Conservation (phyloP, 225 moss, liverwort and hornwort genomes). For the Pleurozium schreberi region DNA sequence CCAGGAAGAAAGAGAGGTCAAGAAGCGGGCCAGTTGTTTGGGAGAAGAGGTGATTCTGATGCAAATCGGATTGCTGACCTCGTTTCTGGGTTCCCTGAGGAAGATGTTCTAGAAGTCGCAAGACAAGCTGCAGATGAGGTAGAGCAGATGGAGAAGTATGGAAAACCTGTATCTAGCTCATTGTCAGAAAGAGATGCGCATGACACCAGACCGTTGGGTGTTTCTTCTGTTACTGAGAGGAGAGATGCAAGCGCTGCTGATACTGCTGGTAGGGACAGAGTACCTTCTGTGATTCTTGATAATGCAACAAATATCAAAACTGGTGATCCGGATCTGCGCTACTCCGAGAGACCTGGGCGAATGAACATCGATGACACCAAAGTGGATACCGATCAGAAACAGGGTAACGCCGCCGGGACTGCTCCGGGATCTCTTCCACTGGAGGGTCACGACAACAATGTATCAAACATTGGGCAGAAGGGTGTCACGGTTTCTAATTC, state of each 20-base stretch:
- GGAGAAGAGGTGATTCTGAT: slow-evolving; percentile 52
- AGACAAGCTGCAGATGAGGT: slow-evolving; percentile 77
- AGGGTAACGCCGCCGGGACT: slow-evolving; percentile 21
- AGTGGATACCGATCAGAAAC: slow-evolving; percentile 31
- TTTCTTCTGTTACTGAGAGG: slow-evolving; percentile 29
- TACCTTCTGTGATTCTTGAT: slow-evolving; percentile 14
- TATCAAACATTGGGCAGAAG: slow-evolving; percentile 21
- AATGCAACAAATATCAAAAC: slow-evolving; percentile 5
- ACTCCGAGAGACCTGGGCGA: slow-evolving; percentile 20
- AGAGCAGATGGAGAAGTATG: slow-evolving; percentile 72
- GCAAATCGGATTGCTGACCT: slow-evolving; percentile 33
- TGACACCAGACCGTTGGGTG: slow-evolving; percentile 35
- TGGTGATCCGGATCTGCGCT: slow-evolving; percentile 36
- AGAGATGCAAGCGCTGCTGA: slow-evolving; percentile 38
- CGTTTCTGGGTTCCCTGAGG: slow-evolving; percentile 59
- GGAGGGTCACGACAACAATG: slow-evolving; percentile 46
- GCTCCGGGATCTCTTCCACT: slow-evolving; percentile 11
- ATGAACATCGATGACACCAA: slow-evolving; percentile 29
- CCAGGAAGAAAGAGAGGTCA: slow-evolving; percentile 40
- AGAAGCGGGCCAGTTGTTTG: slow-evolving; percentile 41
- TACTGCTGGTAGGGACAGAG: slow-evolving; percentile 24
- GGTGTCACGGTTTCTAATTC: slow-evolving; percentile 20
- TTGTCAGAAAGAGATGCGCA: slow-evolving; percentile 47
- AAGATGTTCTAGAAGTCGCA: slow-evolving; percentile 81
- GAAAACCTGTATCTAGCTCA: slow-evolving; percentile 48